Evolutionary conservation across 352 stramenopile species (phyloP).

Genomic region (Phytophthora macrochlamydospora): DNA sequence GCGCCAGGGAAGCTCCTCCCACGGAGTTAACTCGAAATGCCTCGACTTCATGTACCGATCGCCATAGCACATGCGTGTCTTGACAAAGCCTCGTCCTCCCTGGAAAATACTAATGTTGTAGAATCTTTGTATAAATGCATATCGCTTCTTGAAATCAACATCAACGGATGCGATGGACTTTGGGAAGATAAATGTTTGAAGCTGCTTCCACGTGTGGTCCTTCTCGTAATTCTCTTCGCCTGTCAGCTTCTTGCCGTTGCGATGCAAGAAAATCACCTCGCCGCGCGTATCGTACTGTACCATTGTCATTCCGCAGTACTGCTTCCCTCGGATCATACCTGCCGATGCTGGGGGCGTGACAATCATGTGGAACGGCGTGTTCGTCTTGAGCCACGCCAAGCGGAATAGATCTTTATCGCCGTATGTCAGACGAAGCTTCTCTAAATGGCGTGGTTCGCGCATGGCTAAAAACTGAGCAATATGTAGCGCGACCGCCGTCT

Average conservation of each 20-base stretch:
- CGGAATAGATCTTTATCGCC: slow-evolving; percentile 71
- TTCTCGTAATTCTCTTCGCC: slow-evolving; percentile 27
- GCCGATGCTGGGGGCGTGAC: slow-evolving; percentile 40
- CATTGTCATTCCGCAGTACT: slow-evolving; percentile 61
- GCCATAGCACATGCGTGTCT: slow-evolving; percentile 38
- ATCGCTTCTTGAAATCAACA: slow-evolving; percentile 16
- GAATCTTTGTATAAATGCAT: slow-evolving; percentile 25
- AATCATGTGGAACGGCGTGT: slow-evolving; percentile 53
- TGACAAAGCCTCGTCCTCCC: slow-evolving; percentile 21
- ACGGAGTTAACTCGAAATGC: slow-evolving; percentile 28
- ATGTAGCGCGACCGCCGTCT: slow-evolving; percentile 15
- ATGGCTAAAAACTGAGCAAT: slow-evolving; percentile 48
- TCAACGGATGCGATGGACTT: slow-evolving; percentile 23
- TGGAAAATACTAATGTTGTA: slow-evolving; percentile 32
- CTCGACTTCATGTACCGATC: slow-evolving; percentile 24
- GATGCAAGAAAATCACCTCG: slow-evolving; percentile 52
- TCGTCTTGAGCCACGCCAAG: slow-evolving; percentile 58
- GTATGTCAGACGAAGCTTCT: slow-evolving; percentile 37
- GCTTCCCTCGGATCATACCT: slow-evolving; percentile 31
- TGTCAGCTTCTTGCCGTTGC: slow-evolving; percentile 51
- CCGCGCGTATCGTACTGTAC: slow-evolving; percentile 31
- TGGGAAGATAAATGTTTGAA: slow-evolving; percentile 31
- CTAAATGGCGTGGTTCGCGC: slow-evolving; percentile 36
- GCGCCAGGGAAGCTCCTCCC: slow-evolving; percentile 28
- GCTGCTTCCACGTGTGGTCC: slow-evolving; percentile 33